phyloP scores from a whole-genome alignment of 2,329 filamentous ascomycete genomes.

The Xylaria sp. region DNA sequence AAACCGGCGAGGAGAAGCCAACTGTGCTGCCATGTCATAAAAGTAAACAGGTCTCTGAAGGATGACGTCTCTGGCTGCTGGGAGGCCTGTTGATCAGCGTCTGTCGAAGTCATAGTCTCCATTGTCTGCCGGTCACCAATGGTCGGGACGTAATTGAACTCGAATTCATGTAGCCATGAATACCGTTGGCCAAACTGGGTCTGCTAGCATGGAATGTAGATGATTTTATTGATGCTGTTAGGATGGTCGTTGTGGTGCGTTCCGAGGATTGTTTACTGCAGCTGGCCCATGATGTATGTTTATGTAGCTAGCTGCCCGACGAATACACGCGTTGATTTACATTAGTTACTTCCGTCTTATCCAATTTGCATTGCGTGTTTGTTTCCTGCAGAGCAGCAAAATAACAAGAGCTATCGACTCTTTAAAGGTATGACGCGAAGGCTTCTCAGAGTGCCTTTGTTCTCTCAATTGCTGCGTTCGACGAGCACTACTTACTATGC shows the following conservation, averaged over 20 bases:
- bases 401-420: neutral
- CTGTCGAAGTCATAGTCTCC: constrained; percentile 19
- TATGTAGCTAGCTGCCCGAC: constrained; percentile 11
- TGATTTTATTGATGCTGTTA: neutral
- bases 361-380: neutral
- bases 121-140: constrained; percentile 2
- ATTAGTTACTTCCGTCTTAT: neutral
- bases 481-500: constrained; percentile 6
- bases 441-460: constrained; percentile 22
- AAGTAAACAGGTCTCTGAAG: constrained; percentile 70
- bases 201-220: no score
- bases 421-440: neutral
- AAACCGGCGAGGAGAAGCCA: constrained; percentile 65
- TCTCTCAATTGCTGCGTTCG: constrained; percentile 19
- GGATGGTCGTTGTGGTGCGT: neutral
- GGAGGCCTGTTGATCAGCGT: neutral
- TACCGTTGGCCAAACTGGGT: neutral
- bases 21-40: constrained; percentile 71
- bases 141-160: neutral
- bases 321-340: neutral
- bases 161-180: neutral
- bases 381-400: neutral
- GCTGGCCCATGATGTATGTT: constrained; percentile 7
- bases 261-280: constrained; percentile 18
- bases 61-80: constrained; percentile 28